phyloP scores from a whole-genome alignment of 306 rosid genomes.

The Fagus sylvatica region DNA sequence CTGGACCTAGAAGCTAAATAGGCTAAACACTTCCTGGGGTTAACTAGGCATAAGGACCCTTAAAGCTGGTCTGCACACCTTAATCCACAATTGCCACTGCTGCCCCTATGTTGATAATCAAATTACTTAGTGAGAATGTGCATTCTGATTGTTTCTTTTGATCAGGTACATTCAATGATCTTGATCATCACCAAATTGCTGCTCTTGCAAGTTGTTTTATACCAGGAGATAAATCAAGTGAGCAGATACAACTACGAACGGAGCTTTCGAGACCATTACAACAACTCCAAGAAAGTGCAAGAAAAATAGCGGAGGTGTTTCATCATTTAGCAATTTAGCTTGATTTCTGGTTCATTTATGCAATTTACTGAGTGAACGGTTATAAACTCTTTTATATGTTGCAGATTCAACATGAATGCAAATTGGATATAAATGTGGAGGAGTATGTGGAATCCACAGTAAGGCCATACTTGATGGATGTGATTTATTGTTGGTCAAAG shows the following conservation, averaged over 20 bases:
- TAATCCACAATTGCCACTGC: background rate
- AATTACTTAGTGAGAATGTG: background rate
- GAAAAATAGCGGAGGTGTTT: slow-evolving; percentile 91
- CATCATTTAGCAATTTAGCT: slow-evolving; percentile 14
- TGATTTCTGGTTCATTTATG: slow-evolving; percentile 2
- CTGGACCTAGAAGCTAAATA: background rate
- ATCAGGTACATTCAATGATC: slow-evolving; percentile 91
- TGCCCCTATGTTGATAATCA: background rate
- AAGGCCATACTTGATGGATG: slow-evolving; percentile 98
- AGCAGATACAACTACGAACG: slow-evolving; percentile 86
- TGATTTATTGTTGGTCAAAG: slow-evolving; percentile 95
- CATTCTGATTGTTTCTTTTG: background rate
- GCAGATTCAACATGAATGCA: slow-evolving; percentile 97
- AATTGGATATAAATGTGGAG: slow-evolving; percentile 75
- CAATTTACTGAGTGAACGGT: slow-evolving; percentile 12
- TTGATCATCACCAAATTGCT: slow-evolving; percentile 96
- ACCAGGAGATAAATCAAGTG: slow-evolving; percentile 85
- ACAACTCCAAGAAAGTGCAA: slow-evolving; percentile 96
- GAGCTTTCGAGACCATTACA: slow-evolving; percentile 94
- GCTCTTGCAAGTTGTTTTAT: slow-evolving; percentile 98
- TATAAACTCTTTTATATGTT: slow-evolving; percentile 18
- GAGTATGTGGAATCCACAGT: slow-evolving; percentile 96
- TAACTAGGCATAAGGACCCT: background rate
- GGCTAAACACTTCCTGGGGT: background rate
- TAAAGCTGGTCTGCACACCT: background rate